Evolutionary conservation across 257 asterid species (phyloP).

Genomic region (Ligustrum vulgare): DNA sequence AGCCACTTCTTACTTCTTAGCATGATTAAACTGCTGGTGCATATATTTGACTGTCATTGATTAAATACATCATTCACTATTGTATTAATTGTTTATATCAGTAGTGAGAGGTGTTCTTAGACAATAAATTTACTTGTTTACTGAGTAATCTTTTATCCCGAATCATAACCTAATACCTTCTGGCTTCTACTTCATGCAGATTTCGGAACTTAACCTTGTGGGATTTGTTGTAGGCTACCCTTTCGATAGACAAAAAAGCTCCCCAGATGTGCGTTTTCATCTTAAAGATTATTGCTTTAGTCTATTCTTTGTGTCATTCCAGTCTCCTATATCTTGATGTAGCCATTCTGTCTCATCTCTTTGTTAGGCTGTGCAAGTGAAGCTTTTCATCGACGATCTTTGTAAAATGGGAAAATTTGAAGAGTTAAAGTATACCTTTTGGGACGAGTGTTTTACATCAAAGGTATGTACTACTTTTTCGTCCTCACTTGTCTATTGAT

Average conservation of each 20-base stretch:
- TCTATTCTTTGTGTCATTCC: constrained; percentile 12
- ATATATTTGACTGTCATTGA: not conserved
- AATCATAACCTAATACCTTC: constrained; percentile 18
- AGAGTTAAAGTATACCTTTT: constrained; percentile 68
- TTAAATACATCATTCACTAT: not conserved
- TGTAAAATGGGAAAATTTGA: constrained; percentile 62
- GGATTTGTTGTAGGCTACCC: constrained; percentile 74
- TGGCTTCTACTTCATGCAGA: constrained; percentile 49
- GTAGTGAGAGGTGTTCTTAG: not conserved
- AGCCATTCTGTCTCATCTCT: constrained; percentile 11
- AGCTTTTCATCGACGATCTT: constrained; percentile 65
- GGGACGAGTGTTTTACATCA: constrained; percentile 84
- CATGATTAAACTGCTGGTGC: not conserved
- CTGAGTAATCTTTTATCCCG: not conserved
- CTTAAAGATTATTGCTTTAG: constrained; percentile 9
- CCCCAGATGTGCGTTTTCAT: constrained; percentile 37
- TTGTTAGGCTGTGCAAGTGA: constrained; percentile 68
- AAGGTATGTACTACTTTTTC: constrained; percentile 49
- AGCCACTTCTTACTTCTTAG: not conserved
- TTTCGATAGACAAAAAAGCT: constrained; percentile 42
- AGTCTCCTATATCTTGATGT: constrained; percentile 13
- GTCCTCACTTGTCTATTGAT: not conserved
- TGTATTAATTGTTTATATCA: not conserved
- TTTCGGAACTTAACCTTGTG: constrained; percentile 55
- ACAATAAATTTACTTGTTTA: not conserved